Conservation (phyloP, 495 filamentous ascomycete species). For the Pseudoneurospora amorphoporcata region DNA sequence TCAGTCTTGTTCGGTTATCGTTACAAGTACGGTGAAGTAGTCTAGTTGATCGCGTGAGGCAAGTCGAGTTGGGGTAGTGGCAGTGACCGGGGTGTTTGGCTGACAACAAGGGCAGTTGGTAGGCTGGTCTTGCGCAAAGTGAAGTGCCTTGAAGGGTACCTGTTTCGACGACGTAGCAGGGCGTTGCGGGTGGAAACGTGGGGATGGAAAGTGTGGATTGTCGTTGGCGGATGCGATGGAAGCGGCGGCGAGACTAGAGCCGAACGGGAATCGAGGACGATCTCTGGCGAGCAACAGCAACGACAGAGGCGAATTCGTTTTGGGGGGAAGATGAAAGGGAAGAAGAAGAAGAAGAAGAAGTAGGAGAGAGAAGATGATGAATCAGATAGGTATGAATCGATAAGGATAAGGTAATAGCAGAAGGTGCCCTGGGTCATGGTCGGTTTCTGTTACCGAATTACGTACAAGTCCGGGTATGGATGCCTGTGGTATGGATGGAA, state of each 20-base stretch:
- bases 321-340: not conserved
- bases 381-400: not conserved
- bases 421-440: not conserved
- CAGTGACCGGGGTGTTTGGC: slow-evolving; percentile 1
- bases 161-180: not conserved
- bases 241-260: not conserved
- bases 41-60: slow-evolving; percentile 24
- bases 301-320: not conserved
- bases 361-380: not conserved
- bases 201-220: not conserved
- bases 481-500: not conserved
- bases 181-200: not conserved
- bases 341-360: not conserved
- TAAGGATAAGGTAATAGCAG: not conserved
- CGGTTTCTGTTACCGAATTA: not conserved
- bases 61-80: not conserved
- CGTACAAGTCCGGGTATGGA: not conserved
- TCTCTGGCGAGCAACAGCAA: not conserved
- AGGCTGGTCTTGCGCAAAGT: not conserved
- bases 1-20: not conserved
- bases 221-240: not conserved
- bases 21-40: slow-evolving; percentile 1
- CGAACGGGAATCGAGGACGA: not conserved
- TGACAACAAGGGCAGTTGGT: not conserved
- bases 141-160: not conserved